Evolutionary conservation across 1,284 basidiomycete genomes (phyloP).

Genomic region (Marasmius sp.): DNA sequence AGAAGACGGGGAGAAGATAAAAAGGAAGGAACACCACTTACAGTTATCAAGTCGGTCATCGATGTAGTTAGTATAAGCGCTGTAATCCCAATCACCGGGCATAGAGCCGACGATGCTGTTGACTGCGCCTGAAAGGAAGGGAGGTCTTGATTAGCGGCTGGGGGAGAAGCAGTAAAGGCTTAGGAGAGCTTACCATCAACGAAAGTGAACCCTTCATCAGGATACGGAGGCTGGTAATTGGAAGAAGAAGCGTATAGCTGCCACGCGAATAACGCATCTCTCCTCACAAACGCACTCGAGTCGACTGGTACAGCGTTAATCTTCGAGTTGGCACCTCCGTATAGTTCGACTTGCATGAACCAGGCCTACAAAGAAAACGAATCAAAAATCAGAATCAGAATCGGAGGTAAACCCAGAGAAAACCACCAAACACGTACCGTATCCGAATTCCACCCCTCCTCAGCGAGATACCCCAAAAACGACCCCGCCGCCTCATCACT

Average conservation of each 20-base stretch:
- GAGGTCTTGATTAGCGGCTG: not conserved
- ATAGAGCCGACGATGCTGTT: conserved; percentile 30
- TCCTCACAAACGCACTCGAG: conserved; percentile 36
- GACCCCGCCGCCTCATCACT: not conserved
- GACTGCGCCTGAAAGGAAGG: conserved; percentile 20
- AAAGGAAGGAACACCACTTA: conserved; percentile 21
- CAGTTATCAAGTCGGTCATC: conserved; percentile 38
- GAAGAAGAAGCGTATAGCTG: conserved; percentile 40
- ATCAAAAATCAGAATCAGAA: too few relatives aligned
- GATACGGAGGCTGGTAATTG: conserved; percentile 31
- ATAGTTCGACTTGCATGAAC: conserved; percentile 42
- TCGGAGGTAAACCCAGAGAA: not conserved
- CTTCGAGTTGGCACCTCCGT: conserved; percentile 41
- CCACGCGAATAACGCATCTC: conserved; percentile 35
- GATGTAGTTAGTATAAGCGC: conserved; percentile 40
- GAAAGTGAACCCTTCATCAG: conserved; percentile 31
- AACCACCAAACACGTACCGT: not conserved
- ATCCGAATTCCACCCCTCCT: not conserved
- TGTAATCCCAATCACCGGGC: conserved; percentile 33
- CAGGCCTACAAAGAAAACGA: conserved; percentile 27
- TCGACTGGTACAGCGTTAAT: conserved; percentile 33
- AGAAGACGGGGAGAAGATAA: not conserved
- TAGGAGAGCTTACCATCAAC: conserved; percentile 24
- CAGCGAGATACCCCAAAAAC: conserved; percentile 9
- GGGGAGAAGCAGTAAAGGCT: not conserved